Evolutionary conservation across 2,329 filamentous ascomycete species (phyloP).

Genomic region (Dactylellina parvicollis): DNA sequence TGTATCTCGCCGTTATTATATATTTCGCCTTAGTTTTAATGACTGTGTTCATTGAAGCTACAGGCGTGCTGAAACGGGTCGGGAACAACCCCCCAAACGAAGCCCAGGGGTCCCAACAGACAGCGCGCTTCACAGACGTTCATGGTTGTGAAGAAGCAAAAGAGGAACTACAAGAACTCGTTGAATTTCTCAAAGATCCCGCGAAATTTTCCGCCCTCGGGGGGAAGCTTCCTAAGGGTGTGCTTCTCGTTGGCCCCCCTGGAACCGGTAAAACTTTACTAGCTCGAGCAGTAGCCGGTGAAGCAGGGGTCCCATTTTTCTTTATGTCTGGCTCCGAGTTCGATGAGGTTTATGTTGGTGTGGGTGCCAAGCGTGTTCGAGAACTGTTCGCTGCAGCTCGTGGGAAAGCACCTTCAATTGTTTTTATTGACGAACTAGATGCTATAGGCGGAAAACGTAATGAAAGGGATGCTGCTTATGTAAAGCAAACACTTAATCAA

Average conservation of each 20-base stretch:
- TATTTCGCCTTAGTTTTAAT: slow-evolving; percentile 83
- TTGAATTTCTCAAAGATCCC: slow-evolving; percentile 93
- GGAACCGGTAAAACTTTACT: slow-evolving; percentile 97
- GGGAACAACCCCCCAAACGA: slow-evolving; percentile 78
- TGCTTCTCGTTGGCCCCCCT: slow-evolving; percentile 91
- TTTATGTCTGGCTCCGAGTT: slow-evolving; percentile 99
- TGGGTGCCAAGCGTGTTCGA: slow-evolving; percentile 93
- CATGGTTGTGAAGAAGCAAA: slow-evolving; percentile 98
- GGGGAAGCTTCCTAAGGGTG: slow-evolving; percentile 95
- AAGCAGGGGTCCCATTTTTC: slow-evolving; percentile 98
- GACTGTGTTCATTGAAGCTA: slow-evolving; percentile 82
- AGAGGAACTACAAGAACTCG: slow-evolving; percentile 94
- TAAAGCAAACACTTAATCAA: slow-evolving; percentile 97
- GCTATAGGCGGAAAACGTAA: slow-evolving; percentile 95
- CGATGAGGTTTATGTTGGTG: slow-evolving; percentile 97
- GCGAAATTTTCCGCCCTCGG: slow-evolving; percentile 92
- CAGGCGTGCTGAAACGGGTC: slow-evolving; percentile 81
- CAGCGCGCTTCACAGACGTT: slow-evolving; percentile 88
- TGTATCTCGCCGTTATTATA: slow-evolving; percentile 78
- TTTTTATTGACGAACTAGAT: slow-evolving; percentile 94
- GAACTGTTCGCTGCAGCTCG: slow-evolving; percentile 88
- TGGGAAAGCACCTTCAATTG: slow-evolving; percentile 86
- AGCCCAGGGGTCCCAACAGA: slow-evolving; percentile 92
- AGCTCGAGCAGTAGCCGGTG: slow-evolving; percentile 92
- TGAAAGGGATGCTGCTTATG: slow-evolving; percentile 89